A percentile compares a stretch with the other conserved stretches of the same genome.
Conservation (phyloP, 257 asterid species). For the Buddleja alternifolia region DNA sequence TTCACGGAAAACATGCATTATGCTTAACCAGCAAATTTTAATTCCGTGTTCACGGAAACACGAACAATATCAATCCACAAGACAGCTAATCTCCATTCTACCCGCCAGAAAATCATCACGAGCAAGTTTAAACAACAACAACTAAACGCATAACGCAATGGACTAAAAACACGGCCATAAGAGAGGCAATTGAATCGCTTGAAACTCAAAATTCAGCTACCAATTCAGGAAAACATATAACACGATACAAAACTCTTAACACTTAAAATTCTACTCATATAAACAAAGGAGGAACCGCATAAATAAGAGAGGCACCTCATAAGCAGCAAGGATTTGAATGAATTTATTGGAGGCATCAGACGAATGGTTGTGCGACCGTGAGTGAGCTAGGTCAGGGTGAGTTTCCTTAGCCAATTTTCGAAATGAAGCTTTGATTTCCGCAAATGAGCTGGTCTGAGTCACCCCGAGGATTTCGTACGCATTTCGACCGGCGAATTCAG, state of each 20-base stretch:
- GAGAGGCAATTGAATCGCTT: background rate
- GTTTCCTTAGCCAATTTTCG: slow-evolving; percentile 89
- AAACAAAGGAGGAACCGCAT: background rate
- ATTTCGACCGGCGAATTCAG: slow-evolving; percentile 64
- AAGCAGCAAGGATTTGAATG: slow-evolving; percentile 83
- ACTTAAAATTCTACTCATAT: background rate
- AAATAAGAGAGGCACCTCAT: slow-evolving; percentile 58
- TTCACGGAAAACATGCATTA: background rate
- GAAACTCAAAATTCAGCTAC: background rate
- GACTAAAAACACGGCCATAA: background rate
- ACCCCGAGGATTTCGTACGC: slow-evolving; percentile 85
- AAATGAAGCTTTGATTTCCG: slow-evolving; percentile 78
- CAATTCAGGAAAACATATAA: slow-evolving; percentile 17
- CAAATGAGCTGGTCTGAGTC: slow-evolving; percentile 65
- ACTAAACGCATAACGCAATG: background rate
- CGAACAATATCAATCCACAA: background rate
- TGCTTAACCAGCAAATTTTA: background rate
- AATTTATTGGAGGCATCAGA: slow-evolving; percentile 57
- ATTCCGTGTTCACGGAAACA: slow-evolving; percentile 7
- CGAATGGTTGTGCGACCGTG: slow-evolving; percentile 39
- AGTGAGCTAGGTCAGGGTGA: slow-evolving; percentile 78
- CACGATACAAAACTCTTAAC: background rate
- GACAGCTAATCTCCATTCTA: background rate
- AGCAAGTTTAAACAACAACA: background rate
- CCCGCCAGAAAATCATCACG: slow-evolving; percentile 15